These are phyloP conservation scores for Nematocida homosporus DNA, from an alignment of 371 early-diverging fungal species.

Conservation along the genomic window DNA sequence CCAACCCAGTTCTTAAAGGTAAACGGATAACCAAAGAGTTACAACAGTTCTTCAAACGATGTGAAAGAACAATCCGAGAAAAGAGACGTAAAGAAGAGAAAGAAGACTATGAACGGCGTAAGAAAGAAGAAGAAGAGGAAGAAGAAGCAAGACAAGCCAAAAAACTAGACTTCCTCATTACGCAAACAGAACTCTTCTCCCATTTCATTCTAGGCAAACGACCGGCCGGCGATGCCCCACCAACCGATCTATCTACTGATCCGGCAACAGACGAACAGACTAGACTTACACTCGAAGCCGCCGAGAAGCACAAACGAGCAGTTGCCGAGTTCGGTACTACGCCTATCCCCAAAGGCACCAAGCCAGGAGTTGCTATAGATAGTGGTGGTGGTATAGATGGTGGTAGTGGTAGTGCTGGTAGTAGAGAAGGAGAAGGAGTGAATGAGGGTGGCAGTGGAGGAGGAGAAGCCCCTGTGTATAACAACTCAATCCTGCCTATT, in stretches of 20 bases:
- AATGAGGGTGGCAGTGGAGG: conserved; percentile 68
- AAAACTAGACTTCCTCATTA: conserved; percentile 87
- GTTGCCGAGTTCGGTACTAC: conserved; percentile 71
- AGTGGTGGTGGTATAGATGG: conserved; percentile 9
- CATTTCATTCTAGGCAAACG: conserved; percentile 76
- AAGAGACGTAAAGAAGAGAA: conserved; percentile 79
- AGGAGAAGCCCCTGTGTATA: conserved; percentile 35
- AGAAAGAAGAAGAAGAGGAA: conserved; percentile 78
- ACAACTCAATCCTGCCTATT: conserved; percentile 50
- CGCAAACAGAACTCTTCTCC: conserved; percentile 88
- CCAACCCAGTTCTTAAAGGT: conserved; percentile 65
- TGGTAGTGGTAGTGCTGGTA: neutral
- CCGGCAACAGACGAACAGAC: conserved; percentile 11
- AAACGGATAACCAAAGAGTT: conserved; percentile 65
- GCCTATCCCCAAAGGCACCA: neutral
- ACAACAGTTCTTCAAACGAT: conserved; percentile 50
- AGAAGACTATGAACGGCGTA: conserved; percentile 75
- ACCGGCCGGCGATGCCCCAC: too few species aligned
- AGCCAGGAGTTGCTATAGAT: neutral
- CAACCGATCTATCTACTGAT: conserved; percentile 2
- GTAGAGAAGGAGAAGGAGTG: conserved; percentile 13
- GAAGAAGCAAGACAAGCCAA: conserved; percentile 81
- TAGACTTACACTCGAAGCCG: conserved; percentile 52
- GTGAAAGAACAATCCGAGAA: conserved; percentile 72
- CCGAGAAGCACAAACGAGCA: conserved; percentile 64